A percentile compares a stretch with the other conserved stretches of the same genome.
phyloP scores from a whole-genome alignment of 1,284 basidiomycete species.

The Moesziomyces aphidis region DNA sequence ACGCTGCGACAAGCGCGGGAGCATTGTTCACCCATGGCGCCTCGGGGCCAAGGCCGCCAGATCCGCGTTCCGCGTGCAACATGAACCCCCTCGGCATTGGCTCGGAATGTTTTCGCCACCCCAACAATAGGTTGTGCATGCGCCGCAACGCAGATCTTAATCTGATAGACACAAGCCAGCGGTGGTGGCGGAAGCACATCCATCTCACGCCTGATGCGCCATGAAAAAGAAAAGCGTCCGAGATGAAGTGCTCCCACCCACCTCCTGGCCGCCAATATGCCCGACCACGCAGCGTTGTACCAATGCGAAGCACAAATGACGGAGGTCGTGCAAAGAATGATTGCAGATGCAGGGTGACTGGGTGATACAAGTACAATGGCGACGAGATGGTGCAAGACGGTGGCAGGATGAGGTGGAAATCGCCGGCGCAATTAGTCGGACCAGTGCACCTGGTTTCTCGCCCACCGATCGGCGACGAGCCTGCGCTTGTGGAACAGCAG shows the following conservation, averaged over 20 bases:
- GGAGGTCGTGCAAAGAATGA: no score
- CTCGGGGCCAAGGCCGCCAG: neutral
- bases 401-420: no score
- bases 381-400: no score
- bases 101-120: neutral
- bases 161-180: neutral
- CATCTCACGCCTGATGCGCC: no score
- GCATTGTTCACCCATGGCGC: no score
- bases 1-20: no score
- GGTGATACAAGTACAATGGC: neutral
- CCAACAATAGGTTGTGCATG: neutral
- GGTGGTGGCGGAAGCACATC: no score
- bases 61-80: neutral
- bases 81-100: neutral
- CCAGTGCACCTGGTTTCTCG: conserved; percentile 52
- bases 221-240: neutral
- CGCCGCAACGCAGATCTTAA: neutral
- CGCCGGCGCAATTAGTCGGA: conserved; percentile 25
- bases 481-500: conserved; percentile 49
- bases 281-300: no score
- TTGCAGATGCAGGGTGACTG: neutral
- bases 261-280: neutral
- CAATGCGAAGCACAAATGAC: neutral
- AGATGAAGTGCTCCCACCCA: neutral
- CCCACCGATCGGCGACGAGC: conserved; percentile 54